Evolutionary conservation across 768 basidiomycete species (phyloP).

Genomic region (Phaffia tasmanica): DNA sequence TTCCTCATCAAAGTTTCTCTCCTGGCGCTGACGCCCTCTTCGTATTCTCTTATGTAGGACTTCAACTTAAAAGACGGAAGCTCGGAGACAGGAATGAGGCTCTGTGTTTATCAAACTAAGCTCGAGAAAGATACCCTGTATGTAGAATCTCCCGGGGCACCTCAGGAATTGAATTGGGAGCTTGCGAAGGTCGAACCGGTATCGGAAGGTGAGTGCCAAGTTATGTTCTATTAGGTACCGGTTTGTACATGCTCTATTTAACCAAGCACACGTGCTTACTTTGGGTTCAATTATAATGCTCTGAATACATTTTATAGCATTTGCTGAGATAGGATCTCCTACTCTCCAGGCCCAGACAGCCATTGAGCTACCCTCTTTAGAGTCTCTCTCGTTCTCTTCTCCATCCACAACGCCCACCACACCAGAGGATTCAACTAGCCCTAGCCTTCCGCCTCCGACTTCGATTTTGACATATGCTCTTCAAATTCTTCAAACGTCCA

Average conservation of each 20-base stretch:
- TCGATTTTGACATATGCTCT: constrained; percentile 22
- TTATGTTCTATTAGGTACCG: not conserved
- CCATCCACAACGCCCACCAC: not conserved
- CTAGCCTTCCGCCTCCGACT: constrained; percentile 3
- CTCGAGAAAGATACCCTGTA: constrained; percentile 43
- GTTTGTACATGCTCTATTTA: not conserved
- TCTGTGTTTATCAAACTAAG: constrained; percentile 57
- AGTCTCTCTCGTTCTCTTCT: not conserved
- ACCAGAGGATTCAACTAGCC: not conserved
- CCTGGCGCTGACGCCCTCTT: no score
- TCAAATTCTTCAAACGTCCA: constrained; percentile 16
- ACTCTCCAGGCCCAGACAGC: not conserved
- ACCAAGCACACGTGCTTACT: not conserved
- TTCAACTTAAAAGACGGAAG: constrained; percentile 44
- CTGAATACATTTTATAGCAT: not conserved
- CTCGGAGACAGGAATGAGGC: constrained; percentile 56
- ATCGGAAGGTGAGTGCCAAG: constrained; percentile 50
- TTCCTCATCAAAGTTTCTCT: no score
- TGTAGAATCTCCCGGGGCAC: constrained; percentile 50
- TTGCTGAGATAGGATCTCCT: not conserved
- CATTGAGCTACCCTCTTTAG: not conserved
- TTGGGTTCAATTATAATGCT: not conserved
- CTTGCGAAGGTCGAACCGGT: constrained; percentile 59
- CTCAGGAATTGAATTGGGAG: constrained; percentile 45
- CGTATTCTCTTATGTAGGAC: not conserved